Conservation (phyloP, 2,329 filamentous ascomycete genomes). For the Aureobasidium sp. region DNA sequence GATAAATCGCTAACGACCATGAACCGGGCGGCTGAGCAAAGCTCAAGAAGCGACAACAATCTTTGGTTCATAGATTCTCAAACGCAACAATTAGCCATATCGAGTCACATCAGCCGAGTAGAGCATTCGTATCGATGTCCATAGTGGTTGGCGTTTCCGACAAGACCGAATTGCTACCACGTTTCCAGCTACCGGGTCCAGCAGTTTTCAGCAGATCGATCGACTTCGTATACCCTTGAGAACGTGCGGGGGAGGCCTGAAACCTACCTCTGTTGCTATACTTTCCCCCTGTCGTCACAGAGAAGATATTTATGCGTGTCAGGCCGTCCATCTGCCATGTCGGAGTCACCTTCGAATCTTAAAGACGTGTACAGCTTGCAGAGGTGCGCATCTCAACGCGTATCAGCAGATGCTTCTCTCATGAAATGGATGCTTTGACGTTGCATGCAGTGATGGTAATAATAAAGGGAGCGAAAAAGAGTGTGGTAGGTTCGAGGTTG, state of each 20-base stretch:
- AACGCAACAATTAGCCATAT: neutral
- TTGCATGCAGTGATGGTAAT: neutral
- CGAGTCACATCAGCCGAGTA: neutral
- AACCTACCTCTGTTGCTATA: neutral
- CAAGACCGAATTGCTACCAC: neutral
- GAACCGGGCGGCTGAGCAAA: neutral
- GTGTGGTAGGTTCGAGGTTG: neutral
- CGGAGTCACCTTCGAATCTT: neutral
- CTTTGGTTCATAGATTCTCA: neutral
- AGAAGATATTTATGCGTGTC: neutral
- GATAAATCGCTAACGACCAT: too few species aligned
- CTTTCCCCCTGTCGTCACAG: neutral
- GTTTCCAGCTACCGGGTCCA: neutral
- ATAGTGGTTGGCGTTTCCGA: too few species aligned
- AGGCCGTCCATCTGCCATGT: neutral
- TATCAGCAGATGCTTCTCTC: too few species aligned
- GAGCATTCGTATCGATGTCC: too few species aligned
- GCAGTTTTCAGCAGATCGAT: neutral
- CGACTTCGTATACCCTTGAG: neutral
- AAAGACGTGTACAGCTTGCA: neutral
- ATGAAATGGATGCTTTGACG: neutral
- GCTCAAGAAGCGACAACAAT: neutral
- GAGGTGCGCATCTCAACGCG: neutral
- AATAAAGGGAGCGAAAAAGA: neutral
- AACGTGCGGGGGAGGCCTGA: slow-evolving; percentile 6